Percentiles rank a stretch among this genome's conserved stretches.
Conservation (phyloP, 2,329 filamentous ascomycete genomes). For the Curvularia lunata region DNA sequence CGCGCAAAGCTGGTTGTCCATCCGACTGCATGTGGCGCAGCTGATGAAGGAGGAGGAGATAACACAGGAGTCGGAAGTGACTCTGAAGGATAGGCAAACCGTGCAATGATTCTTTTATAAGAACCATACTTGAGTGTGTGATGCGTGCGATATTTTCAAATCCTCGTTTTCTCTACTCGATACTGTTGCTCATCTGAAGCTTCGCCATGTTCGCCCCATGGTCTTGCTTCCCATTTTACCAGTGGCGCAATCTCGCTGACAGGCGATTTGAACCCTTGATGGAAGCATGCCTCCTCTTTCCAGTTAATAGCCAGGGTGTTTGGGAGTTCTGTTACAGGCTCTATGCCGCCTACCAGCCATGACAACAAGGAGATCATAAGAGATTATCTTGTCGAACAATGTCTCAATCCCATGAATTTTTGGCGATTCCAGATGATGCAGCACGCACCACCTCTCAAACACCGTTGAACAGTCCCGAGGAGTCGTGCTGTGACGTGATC, state of each 20-base stretch:
- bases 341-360: background rate
- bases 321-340: background rate
- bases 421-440: background rate
- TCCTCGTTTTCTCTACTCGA: background rate
- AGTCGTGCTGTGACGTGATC: background rate
- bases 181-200: background rate
- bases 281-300: background rate
- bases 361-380: too few species aligned
- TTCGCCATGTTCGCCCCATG: background rate
- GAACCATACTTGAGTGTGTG: too few species aligned
- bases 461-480: too few species aligned
- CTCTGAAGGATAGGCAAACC: background rate
- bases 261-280: background rate
- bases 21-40: too few species aligned
- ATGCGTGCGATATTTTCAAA: background rate
- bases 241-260: background rate
- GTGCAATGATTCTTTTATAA: background rate
- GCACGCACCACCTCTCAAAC: background rate
- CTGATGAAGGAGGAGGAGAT: background rate
- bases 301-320: background rate
- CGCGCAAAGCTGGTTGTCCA: background rate
- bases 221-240: background rate
- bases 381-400: background rate
- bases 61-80: background rate
- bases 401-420: fast-evolving